These are phyloP conservation scores for Pisolithus marmoratus DNA, from an alignment of 768 basidiomycete genomes.

Conservation along the genomic window DNA sequence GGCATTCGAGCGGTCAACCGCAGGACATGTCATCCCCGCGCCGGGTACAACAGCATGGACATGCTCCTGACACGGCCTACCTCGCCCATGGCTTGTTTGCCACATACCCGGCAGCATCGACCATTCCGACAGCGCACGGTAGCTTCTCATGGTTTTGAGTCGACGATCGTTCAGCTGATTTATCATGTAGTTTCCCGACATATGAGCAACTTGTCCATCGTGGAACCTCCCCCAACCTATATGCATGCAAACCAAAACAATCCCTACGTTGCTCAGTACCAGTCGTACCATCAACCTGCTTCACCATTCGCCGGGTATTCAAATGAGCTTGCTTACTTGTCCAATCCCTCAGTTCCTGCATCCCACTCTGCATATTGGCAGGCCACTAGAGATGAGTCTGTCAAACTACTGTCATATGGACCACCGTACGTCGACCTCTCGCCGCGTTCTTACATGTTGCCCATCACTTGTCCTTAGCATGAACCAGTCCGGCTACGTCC, in stretches of 20 bases:
- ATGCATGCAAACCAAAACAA: conserved; percentile 41
- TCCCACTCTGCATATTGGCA: conserved; percentile 62
- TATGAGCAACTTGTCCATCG: conserved; percentile 51
- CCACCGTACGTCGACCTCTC: conserved; percentile 37
- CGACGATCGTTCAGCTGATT: conserved; percentile 12
- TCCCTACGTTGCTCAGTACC: conserved; percentile 23
- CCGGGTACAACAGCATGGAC: conserved; percentile 9
- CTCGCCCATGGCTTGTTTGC: conserved; percentile 63
- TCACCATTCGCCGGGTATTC: conserved; percentile 68
- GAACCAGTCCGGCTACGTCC: conserved; percentile 24
- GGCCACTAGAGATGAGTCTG: conserved; percentile 52
- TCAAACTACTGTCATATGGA: conserved; percentile 51
- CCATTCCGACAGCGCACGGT: conserved; percentile 77
- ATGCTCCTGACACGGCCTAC: conserved; percentile 48
- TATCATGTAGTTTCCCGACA: conserved; percentile 61
- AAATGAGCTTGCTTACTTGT: conserved; percentile 51
- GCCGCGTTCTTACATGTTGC: not conserved
- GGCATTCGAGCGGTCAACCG: conserved; percentile 19
- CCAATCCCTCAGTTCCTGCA: conserved; percentile 38
- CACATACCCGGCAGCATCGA: conserved; percentile 69
- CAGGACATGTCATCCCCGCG: conserved; percentile 8
- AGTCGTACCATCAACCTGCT: conserved; percentile 30
- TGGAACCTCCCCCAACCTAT: conserved; percentile 58
- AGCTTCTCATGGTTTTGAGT: conserved; percentile 9
- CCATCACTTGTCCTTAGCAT: conserved; percentile 13